phyloP scores from a whole-genome alignment of 345 rosid species.

The Dipteronia sinensis region DNA sequence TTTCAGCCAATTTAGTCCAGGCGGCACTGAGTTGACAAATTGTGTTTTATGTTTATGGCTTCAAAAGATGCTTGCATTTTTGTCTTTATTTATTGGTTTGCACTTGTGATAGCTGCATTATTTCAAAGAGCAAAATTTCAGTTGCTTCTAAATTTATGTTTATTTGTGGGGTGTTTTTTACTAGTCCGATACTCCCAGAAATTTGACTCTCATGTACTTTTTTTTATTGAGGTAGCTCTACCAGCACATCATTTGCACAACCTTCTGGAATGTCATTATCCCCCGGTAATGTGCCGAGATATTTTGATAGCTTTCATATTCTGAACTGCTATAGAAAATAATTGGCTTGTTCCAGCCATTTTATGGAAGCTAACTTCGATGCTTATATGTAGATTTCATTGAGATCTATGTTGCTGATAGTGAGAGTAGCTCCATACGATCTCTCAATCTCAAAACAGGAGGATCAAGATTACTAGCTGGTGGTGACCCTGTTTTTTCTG shows the following conservation, averaged over 20 bases:
- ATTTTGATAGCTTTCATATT: conserved; percentile 11
- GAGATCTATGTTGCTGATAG: conserved; percentile 89
- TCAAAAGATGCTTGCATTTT: not conserved
- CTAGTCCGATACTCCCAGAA: not conserved
- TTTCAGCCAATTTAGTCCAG: no score
- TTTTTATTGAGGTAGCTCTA: conserved; percentile 55
- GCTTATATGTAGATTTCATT: conserved; percentile 47
- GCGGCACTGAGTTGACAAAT: no score
- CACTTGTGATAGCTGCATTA: not conserved
- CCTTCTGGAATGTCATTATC: conserved; percentile 89
- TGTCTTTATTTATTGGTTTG: not conserved
- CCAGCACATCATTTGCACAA: conserved; percentile 83
- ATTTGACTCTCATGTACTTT: not conserved
- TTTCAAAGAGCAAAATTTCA: not conserved
- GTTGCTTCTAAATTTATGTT: not conserved
- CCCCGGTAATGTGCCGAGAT: conserved; percentile 49
- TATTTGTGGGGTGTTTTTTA: not conserved
- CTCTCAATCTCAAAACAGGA: conserved; percentile 78
- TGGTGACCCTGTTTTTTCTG: conserved; percentile 82
- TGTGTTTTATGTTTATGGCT: not conserved
- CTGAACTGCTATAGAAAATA: not conserved
- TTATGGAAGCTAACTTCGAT: conserved; percentile 4
- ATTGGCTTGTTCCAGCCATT: not conserved
- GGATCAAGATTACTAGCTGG: conserved; percentile 88
- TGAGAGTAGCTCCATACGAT: conserved; percentile 95